Evolutionary conservation across 2,329 filamentous ascomycete genomes (phyloP), one percentile per base, ranked within the genome.

Genomic region (Xenoacremonium recifei): DNA sequence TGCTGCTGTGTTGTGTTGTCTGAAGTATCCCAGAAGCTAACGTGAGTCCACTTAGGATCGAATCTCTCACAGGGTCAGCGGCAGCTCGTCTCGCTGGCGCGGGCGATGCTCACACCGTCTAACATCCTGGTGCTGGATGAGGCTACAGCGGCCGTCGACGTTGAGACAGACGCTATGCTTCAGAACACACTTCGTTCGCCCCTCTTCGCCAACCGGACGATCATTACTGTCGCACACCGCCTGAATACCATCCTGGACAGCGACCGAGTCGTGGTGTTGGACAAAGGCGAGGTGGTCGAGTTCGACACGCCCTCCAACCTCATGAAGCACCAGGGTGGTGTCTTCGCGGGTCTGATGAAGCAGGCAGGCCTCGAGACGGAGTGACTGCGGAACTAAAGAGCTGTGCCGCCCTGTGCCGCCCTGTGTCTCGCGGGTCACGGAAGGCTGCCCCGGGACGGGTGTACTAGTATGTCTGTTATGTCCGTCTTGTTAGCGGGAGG

Each of bases 41-140:
- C n/a, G n/a, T n/a, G n/a, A n/a, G n/a, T n/a, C 44, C 60, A 9
- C 16, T 18, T 20, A 91, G 89, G 93, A 42, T 96, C 90, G 45
- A 99, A 99, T 65, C 79, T 99, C 44, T 96, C 90, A 43, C 87
- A 95, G 64, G 93, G 93, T 37, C 95, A 99, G 68, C 84, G 92
- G 39, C 93, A 99, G 69, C 82, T 99, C 45, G 80, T 99, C 39
- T 96, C 91, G 15, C 78, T 99, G 34, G 93, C 95, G 30, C 89
- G 93, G 37, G 95, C 95, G 20, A 80, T 99, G 65, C 79, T 99
- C 35, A 95, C 92, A 5, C 93, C 93, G 12, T 95, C 89, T 68
- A 97, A 97, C 68, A 97, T 99, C 58, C 78, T 99, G 47, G 91
- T 99, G 3, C 78, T 99, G 20, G 93, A 99, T 64, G 93, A 99